Conservation (phyloP, 768 basidiomycete genomes). For the Lactifluus piperatus region DNA sequence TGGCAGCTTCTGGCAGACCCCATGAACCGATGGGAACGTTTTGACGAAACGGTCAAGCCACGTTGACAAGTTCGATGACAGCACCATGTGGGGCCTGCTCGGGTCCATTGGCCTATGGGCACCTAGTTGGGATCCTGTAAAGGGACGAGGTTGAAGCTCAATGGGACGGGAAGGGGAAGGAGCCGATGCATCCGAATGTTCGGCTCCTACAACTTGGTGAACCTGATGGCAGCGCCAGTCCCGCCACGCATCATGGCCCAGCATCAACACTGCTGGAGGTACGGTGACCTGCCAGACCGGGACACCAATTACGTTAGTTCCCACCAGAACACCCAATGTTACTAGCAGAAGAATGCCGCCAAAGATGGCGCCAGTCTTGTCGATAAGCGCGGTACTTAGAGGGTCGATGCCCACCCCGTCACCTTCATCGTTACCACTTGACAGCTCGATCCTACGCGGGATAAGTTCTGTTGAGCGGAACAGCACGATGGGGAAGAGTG, state of each 20-base stretch:
- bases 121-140: background rate
- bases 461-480: conserved; percentile 50
- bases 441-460: conserved; percentile 38
- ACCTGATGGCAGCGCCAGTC: conserved; percentile 21
- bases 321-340: conserved; percentile 67
- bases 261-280: conserved; percentile 69
- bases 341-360: conserved; percentile 57
- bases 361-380: conserved; percentile 65
- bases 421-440: conserved; percentile 26
- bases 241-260: conserved; percentile 52
- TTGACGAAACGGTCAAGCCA: conserved; percentile 18
- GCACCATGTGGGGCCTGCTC: conserved; percentile 5
- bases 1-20: conserved; percentile 60
- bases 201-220: background rate
- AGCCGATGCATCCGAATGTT: background rate
- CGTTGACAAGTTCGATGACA: conserved; percentile 8
- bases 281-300: conserved; percentile 82
- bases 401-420: conserved; percentile 26
- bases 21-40: conserved; percentile 63
- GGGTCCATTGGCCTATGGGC: background rate
- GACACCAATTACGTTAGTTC: conserved; percentile 64
- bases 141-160: conserved; percentile 1
- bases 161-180: background rate
- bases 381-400: conserved; percentile 55
- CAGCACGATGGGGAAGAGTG: conserved; percentile 43